phyloP scores from a whole-genome alignment of 2,329 filamentous ascomycete genomes.

The Purpureocillium lavendulum region DNA sequence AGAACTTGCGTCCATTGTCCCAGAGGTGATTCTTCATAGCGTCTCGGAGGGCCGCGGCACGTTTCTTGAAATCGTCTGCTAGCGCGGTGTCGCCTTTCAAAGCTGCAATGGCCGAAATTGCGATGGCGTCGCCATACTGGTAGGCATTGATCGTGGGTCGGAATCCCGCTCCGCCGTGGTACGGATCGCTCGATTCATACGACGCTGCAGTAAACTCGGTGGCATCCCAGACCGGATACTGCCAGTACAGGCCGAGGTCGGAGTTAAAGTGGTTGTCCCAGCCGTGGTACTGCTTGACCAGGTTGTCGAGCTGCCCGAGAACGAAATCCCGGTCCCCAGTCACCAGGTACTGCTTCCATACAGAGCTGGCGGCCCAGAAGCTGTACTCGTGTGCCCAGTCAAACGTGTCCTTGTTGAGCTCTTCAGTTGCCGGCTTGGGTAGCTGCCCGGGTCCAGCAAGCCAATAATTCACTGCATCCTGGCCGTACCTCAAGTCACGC shows the following conservation, averaged over 20 bases:
- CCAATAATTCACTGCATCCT: constrained; percentile 21
- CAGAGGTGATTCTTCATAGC: constrained; percentile 27
- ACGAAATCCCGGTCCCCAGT: constrained; percentile 28
- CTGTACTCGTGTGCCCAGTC: constrained; percentile 13
- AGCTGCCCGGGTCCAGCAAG: constrained; percentile 11
- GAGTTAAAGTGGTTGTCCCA: constrained; percentile 22
- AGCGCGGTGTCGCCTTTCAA: constrained; percentile 10
- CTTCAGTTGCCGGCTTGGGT: constrained; percentile 7
- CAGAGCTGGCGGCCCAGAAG: constrained; percentile 12
- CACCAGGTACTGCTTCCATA: constrained; percentile 18
- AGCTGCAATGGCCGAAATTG: constrained; percentile 25
- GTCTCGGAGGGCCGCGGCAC: constrained; percentile 23
- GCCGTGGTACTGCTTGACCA: constrained; percentile 26
- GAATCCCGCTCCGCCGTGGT: constrained; percentile 30
- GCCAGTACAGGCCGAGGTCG: constrained; percentile 27
- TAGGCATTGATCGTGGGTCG: constrained; percentile 34
- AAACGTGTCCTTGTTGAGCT: constrained; percentile 10
- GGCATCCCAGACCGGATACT: constrained; percentile 32
- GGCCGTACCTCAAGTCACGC: constrained; percentile 25
- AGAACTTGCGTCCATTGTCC: constrained; percentile 27
- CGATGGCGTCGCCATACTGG: constrained; percentile 31
- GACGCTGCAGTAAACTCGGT: constrained; percentile 28
- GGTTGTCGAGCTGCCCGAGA: constrained; percentile 27
- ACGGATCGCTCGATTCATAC: constrained; percentile 16
- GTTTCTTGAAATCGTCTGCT: constrained; percentile 19